phyloP scores from a whole-genome alignment of 169 alveolate species.

The Prorocentrum cordatum region DNA sequence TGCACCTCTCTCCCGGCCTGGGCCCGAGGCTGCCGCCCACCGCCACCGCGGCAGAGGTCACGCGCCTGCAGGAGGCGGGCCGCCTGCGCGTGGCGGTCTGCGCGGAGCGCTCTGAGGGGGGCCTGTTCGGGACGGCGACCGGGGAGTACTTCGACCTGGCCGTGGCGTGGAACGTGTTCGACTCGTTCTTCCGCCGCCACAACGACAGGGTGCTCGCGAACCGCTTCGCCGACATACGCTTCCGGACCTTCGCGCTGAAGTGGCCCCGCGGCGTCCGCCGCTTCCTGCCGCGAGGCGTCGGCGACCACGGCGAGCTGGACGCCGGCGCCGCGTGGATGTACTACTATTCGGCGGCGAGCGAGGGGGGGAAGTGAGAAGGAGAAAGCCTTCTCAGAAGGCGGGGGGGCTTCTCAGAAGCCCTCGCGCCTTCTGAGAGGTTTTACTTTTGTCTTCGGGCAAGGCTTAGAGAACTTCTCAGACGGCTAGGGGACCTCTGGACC shows the following conservation, averaged over 20 bases:
- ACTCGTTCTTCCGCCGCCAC: conserved; percentile 38
- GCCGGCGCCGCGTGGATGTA: conserved; percentile 68
- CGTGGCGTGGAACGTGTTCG: conserved; percentile 16
- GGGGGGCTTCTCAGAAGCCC: too few species aligned
- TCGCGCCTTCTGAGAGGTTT: too few species aligned
- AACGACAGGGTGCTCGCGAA: conserved; percentile 35
- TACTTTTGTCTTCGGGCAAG: too few species aligned
- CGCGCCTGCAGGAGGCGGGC: conserved; percentile 40
- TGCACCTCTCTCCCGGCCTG: conserved; percentile 47
- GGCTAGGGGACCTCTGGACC: too few species aligned
- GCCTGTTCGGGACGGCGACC: conserved; percentile 58
- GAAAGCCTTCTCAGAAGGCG: too few species aligned
- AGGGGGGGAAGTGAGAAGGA: too few species aligned
- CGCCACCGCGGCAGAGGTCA: conserved; percentile 14
- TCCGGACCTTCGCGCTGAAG: conserved; percentile 24
- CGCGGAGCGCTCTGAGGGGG: conserved; percentile 31
- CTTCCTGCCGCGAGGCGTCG: conserved; percentile 24
- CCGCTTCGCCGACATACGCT: conserved; percentile 58
- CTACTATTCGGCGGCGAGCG: too few species aligned
- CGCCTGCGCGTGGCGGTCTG: conserved; percentile 47
- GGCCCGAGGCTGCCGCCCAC: conserved; percentile 41
- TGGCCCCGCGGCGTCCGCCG: background rate
- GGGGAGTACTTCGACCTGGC: conserved; percentile 59
- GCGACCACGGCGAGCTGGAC: background rate
- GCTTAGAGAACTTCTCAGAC: too few species aligned